phyloP scores from a whole-genome alignment of 2,329 filamentous ascomycete genomes.

The Eutypa lata region DNA sequence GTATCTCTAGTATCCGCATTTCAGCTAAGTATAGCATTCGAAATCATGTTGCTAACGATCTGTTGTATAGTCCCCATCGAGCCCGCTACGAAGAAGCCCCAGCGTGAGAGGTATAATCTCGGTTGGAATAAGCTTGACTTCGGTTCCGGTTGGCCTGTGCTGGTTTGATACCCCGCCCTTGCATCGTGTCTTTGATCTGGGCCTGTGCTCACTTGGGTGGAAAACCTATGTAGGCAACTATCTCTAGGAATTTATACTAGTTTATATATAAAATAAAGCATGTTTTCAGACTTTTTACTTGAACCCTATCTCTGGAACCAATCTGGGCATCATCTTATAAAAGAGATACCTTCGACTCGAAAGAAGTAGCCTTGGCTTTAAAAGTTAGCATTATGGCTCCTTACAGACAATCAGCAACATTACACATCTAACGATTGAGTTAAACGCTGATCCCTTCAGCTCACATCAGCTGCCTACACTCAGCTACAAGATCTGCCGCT shows the following conservation, averaged over 20 bases:
- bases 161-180: constrained; percentile 4
- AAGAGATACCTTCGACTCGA: too few relatives aligned
- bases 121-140: constrained; percentile 23
- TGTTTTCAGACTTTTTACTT: too few relatives aligned
- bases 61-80: constrained; percentile 12
- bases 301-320: too few relatives aligned
- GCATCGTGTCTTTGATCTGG: neutral
- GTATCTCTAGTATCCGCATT: constrained; percentile 3
- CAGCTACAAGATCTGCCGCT: neutral
- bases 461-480: too few relatives aligned
- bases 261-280: too few relatives aligned
- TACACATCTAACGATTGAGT: too few relatives aligned
- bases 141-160: constrained; percentile 16
- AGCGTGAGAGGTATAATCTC: constrained; percentile 11
- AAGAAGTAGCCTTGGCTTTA: too few relatives aligned
- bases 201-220: neutral
- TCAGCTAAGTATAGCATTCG: neutral
- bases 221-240: neutral
- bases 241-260: too few relatives aligned
- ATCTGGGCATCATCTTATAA: too few relatives aligned
- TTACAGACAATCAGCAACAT: too few relatives aligned
- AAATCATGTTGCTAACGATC: neutral
- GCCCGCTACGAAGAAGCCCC: constrained; percentile 7
- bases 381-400: too few relatives aligned
- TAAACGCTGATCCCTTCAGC: too few relatives aligned